These are phyloP conservation scores for Pezicula carpinea DNA, from an alignment of 2,329 filamentous ascomycete genomes.

Conservation along the genomic window DNA sequence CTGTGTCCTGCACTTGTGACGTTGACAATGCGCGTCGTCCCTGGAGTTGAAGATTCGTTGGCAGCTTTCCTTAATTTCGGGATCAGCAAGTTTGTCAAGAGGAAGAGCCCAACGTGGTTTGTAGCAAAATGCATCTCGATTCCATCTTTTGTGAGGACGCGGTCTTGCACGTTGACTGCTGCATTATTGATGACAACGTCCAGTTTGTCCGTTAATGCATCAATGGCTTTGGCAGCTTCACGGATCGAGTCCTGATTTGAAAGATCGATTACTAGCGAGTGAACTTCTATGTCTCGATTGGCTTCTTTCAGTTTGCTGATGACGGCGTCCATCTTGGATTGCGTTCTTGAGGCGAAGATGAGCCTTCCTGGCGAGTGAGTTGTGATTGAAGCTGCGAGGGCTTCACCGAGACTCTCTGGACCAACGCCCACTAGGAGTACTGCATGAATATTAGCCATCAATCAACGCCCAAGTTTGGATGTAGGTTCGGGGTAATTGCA, in stretches of 20 bases:
- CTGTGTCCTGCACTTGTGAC: constrained; percentile 34
- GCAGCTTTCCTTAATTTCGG: constrained; percentile 7
- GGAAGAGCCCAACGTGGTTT: constrained; percentile 25
- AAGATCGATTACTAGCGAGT: constrained; percentile 26
- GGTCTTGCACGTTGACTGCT: constrained; percentile 28
- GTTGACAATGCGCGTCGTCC: constrained; percentile 29
- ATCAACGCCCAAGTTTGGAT: not conserved
- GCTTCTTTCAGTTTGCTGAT: not conserved
- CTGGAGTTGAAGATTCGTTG: not conserved
- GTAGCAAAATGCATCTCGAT: constrained; percentile 27
- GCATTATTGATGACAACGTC: constrained; percentile 40
- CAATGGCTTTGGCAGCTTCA: constrained; percentile 33
- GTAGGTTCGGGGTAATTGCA: constrained; percentile 4
- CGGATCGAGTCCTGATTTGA: constrained; percentile 35
- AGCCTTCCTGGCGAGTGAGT: constrained; percentile 14
- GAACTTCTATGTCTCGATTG: not conserved
- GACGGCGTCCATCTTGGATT: constrained; percentile 11
- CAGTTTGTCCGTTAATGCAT: constrained; percentile 29
- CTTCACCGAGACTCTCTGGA: constrained; percentile 11
- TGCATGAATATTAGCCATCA: not conserved
- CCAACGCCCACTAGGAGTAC: constrained; percentile 13
- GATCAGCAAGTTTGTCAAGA: constrained; percentile 23
- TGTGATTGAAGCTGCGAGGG: constrained; percentile 13
- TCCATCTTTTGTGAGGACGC: constrained; percentile 30
- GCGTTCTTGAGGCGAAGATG: constrained; percentile 17